Evolutionary conservation across 1,139 yeast genomes (phyloP).

Genomic region (Geotrichum europaeum): DNA sequence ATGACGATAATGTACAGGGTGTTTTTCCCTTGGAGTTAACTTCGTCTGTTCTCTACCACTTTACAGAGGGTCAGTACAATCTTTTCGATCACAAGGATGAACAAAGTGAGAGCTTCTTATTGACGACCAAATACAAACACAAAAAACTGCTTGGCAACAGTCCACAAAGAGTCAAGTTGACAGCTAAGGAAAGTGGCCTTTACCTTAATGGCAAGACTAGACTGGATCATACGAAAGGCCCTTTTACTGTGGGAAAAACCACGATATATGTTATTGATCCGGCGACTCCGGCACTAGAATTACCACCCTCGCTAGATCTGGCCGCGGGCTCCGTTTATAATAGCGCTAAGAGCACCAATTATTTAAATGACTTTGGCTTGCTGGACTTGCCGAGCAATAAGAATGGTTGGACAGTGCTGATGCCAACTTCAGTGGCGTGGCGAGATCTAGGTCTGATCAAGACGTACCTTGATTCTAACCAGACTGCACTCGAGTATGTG

Average conservation of each 20-base stretch:
- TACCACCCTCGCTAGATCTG: conserved; percentile 48
- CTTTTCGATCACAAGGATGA: conserved; percentile 34
- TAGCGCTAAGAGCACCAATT: conserved; percentile 47
- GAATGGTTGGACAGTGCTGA: conserved; percentile 64
- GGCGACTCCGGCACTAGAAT: conserved; percentile 46
- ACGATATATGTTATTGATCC: conserved; percentile 50
- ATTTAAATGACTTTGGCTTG: conserved; percentile 45
- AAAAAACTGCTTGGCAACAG: conserved; percentile 31
- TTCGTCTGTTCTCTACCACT: conserved; percentile 57
- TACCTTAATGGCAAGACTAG: conserved; percentile 45
- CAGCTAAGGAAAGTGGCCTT: conserved; percentile 16
- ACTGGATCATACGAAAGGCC: conserved; percentile 39
- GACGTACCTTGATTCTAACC: conserved; percentile 52
- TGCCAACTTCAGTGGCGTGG: conserved; percentile 83
- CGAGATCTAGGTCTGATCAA: conserved; percentile 54
- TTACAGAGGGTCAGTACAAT: conserved; percentile 47
- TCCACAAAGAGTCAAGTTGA: not conserved
- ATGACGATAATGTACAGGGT: not conserved
- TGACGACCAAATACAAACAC: conserved; percentile 15
- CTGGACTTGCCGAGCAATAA: conserved; percentile 41
- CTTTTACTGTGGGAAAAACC: conserved; percentile 48
- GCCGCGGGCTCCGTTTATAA: conserved; percentile 52
- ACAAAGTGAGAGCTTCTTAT: conserved; percentile 26
- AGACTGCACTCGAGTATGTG: conserved; percentile 44
- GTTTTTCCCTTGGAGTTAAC: conserved; percentile 25